Evolutionary conservation across 345 rosid species (phyloP).

Genomic region (Salix caprea): DNA sequence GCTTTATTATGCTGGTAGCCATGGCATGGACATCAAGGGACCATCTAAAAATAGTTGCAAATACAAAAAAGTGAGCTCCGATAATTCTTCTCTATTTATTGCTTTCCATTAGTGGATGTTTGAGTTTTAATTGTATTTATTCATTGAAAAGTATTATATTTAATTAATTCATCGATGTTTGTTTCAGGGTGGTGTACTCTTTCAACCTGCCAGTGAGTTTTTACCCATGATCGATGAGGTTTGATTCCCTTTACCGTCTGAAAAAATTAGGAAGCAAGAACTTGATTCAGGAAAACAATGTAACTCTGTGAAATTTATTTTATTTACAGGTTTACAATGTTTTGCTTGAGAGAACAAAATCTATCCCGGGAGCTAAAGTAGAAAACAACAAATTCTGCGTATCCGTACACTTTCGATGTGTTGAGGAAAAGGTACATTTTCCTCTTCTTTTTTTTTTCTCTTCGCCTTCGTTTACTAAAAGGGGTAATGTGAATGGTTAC

Average conservation of each 20-base stretch:
- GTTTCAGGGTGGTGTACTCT: constrained; percentile 48
- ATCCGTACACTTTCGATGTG: constrained; percentile 87
- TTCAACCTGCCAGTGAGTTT: constrained; percentile 81
- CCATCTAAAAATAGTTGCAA: constrained; percentile 53
- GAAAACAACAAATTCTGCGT: constrained; percentile 88
- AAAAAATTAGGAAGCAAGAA: neutral
- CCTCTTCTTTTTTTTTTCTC: neutral
- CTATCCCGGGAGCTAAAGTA: constrained; percentile 72
- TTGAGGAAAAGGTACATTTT: constrained; percentile 60
- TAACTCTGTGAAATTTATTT: neutral
- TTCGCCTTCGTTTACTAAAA: neutral
- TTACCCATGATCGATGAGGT: constrained; percentile 85
- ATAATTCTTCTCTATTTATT: neutral
- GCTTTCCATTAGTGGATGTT: neutral
- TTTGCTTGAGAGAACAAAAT: constrained; percentile 60
- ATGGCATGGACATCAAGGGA: constrained; percentile 99
- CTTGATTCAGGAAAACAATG: neutral
- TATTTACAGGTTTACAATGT: constrained; percentile 45
- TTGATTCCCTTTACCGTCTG: constrained; percentile 2
- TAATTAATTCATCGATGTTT: neutral
- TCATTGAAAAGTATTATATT: neutral
- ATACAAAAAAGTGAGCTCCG: constrained; percentile 43
- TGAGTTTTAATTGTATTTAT: neutral
- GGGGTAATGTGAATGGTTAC: neutral
- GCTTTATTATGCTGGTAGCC: constrained; percentile 98